Base-by-base conservation (phyloP, 441 rosid species). In the Erodium moschatum region DNA sequence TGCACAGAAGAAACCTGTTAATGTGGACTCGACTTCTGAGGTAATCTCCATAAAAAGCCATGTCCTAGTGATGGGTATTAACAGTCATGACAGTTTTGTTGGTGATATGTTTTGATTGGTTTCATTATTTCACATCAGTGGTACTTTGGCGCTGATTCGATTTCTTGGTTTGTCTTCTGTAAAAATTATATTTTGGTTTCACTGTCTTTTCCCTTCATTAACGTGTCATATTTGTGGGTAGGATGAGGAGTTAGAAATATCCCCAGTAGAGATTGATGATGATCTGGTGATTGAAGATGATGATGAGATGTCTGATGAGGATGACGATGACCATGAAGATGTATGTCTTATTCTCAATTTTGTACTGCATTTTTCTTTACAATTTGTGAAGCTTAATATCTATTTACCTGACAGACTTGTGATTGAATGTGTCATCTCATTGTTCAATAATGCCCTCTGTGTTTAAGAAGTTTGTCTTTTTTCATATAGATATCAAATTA, bases 271-370 rank as follows among this genome's bases (percentile, higher is more conserved):
- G 69, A 89, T 96, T 70, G 98, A 96, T 71, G 98, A 96, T 77
- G 91, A 96, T 52, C 81, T 92, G 82, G 90, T 96, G 80, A 92
- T 96, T 75, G 99, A 96, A 83, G 52, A 46, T 46, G 99, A 92
- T 82, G 99, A 92, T 82, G 99, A 90, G 74, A 82, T 96, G 64
- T 96, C 98, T 62, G 97, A 89, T 69, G 98, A 96, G 62, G 97
- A 92, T 9, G 96, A 91, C 65, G 97, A 87, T 56, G 97, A 95
- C 72, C 88, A 92, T 69, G 97, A 92, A 72, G 99, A 91, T 78
- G 99, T 91, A 85, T 79, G 93, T 84, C 16, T 18, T 56, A 19
- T 9, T 21, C 63, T 19, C 63, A 7, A 19, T 56, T 56, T 7
- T 20, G 12, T 56, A 24, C 21, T 18, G 29, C 13, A 46, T 56